phyloP scores from a whole-genome alignment of 495 filamentous ascomycete genomes.

The Talaromyces ruber region DNA sequence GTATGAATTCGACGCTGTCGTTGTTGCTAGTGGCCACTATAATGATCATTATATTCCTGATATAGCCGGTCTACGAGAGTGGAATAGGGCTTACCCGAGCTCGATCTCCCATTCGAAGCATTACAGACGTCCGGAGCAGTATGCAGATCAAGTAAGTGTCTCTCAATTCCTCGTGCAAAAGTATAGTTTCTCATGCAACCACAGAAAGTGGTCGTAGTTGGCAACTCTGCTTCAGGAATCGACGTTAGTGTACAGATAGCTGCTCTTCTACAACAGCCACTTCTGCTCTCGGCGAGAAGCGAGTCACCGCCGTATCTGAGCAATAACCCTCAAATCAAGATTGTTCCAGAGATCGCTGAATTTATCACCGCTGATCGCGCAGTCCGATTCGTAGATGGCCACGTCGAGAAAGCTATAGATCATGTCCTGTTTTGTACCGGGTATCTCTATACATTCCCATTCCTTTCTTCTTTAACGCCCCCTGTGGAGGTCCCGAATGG shows the following conservation, averaged over 20 bases:
- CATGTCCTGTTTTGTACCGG: conserved; percentile 53
- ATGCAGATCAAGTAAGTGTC: conserved; percentile 33
- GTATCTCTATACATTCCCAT: conserved; percentile 49
- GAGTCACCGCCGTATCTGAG: background rate
- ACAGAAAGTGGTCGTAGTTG: conserved; percentile 62
- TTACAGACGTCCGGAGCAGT: conserved; percentile 56
- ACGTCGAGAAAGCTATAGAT: conserved; percentile 39
- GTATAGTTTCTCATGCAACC: background rate
- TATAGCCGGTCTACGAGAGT: conserved; percentile 45
- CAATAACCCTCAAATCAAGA: background rate
- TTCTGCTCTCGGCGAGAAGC: conserved; percentile 38
- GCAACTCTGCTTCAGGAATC: conserved; percentile 67
- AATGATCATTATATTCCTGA: conserved; percentile 61
- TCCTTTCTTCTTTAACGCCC: conserved; percentile 47
- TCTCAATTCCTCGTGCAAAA: background rate
- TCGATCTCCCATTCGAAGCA: conserved; percentile 73
- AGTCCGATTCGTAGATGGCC: conserved; percentile 45
- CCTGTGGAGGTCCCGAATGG: conserved; percentile 54
- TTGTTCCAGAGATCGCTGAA: conserved; percentile 32
- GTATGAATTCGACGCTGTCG: conserved; percentile 59
- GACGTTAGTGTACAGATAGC: conserved; percentile 76
- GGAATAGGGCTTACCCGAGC: conserved; percentile 53
- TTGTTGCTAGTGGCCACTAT: conserved; percentile 81
- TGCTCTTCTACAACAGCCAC: conserved; percentile 34
- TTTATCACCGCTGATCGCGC: conserved; percentile 36